phyloP scores from a whole-genome alignment of 768 basidiomycete species.

The Rhodosporidiobolus sp. region DNA sequence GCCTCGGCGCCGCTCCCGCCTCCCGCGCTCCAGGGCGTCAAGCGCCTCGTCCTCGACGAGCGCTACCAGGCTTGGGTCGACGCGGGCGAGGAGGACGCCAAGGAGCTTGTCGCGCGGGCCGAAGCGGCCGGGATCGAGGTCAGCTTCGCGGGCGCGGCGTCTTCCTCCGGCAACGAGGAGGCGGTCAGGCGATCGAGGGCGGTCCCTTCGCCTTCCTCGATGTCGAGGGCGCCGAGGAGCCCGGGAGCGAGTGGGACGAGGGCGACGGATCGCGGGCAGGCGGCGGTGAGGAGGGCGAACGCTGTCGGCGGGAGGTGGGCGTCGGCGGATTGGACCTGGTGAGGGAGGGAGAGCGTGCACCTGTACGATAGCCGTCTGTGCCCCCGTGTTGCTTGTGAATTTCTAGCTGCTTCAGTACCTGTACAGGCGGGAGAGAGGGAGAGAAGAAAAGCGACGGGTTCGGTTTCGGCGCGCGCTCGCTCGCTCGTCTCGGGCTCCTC shows the following conservation, averaged over 20 bases:
- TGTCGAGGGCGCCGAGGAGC: background rate
- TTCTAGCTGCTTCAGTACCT: background rate
- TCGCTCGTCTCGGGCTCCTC: too few species aligned
- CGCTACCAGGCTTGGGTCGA: conserved; percentile 6
- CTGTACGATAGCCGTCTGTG: too few species aligned
- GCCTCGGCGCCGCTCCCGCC: background rate
- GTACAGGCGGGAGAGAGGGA: background rate
- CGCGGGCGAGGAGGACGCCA: background rate
- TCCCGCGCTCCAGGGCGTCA: background rate
- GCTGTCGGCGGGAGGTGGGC: background rate
- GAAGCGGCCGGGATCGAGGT: background rate
- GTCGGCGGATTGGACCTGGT: background rate
- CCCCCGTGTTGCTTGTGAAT: background rate
- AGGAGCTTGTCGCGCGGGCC: conserved; percentile 2
- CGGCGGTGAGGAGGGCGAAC: background rate
- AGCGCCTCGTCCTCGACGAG: conserved; percentile 13
- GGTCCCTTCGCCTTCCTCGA: background rate
- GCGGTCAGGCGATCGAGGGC: background rate
- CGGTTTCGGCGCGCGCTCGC: background rate
- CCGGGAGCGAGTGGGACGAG: background rate
- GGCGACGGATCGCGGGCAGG: too few species aligned
- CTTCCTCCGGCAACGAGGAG: background rate
- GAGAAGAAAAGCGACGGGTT: background rate
- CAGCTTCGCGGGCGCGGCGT: conserved; percentile 1
- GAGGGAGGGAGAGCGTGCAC: background rate